These are phyloP conservation scores for Barbarea vulgaris DNA, from an alignment of 345 rosid genomes.

Conservation along the genomic window DNA sequence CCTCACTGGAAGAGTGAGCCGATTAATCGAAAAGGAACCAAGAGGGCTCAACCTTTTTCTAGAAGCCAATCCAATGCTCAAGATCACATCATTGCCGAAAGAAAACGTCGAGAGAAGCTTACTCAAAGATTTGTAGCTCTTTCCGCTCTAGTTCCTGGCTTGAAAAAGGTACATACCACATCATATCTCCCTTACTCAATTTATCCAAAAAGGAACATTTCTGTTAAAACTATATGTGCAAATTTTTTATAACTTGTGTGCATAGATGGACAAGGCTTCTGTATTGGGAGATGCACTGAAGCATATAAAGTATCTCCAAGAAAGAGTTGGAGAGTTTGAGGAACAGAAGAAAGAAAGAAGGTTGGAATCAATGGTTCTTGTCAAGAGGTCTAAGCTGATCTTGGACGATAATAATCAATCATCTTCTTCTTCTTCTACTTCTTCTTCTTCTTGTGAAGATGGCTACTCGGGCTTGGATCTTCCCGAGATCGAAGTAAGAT, in stretches of 20 bases:
- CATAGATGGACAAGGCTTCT: conserved; percentile 91
- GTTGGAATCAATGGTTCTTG: conserved; percentile 68
- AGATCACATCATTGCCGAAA: conserved; percentile 37
- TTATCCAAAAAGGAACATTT: conserved; percentile 4
- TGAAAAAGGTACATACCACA: conserved; percentile 38
- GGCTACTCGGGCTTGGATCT: conserved; percentile 42
- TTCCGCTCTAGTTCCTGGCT: conserved; percentile 41
- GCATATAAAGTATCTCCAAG: conserved; percentile 85
- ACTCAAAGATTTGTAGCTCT: conserved; percentile 44
- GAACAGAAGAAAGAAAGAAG: conserved; percentile 63
- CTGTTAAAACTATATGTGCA: neutral
- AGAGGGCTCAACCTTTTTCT: conserved; percentile 23
- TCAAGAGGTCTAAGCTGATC: conserved; percentile 66
- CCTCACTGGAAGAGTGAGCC: conserved; percentile 2
- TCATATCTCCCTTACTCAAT: neutral
- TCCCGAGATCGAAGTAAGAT: conserved; percentile 85
- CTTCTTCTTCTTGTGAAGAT: conserved; percentile 35
- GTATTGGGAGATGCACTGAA: conserved; percentile 85
- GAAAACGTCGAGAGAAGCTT: conserved; percentile 45
- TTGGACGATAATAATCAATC: conserved; percentile 49
- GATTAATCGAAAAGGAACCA: conserved; percentile 2
- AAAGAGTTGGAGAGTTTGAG: conserved; percentile 68
- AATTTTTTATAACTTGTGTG: neutral
- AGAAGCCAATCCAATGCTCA: conserved; percentile 31
- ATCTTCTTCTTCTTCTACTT: conserved; percentile 13